These are phyloP conservation scores for Leccinum boreale DNA, from an alignment of 768 basidiomycete species.

Conservation along the genomic window DNA sequence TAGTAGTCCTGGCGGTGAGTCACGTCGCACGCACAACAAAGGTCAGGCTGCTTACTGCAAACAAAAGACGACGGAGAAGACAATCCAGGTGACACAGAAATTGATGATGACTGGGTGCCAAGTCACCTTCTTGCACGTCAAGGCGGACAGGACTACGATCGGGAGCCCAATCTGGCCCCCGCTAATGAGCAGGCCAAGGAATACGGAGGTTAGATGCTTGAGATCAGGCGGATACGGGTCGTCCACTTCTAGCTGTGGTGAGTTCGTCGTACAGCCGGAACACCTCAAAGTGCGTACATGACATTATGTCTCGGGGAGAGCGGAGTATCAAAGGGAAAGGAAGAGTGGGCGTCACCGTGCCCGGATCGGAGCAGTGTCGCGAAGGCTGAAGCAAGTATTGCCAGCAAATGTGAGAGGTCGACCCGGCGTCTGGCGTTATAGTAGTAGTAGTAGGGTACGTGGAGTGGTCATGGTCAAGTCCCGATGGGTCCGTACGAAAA, in stretches of 20 bases:
- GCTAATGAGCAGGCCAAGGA: constrained; percentile 44
- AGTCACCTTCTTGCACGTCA: constrained; percentile 39
- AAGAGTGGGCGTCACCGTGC: not conserved
- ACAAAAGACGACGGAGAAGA: constrained; percentile 52
- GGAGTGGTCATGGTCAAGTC: constrained; percentile 8
- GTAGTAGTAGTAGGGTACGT: not conserved
- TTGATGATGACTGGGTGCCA: constrained; percentile 55
- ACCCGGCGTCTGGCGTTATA: constrained; percentile 8
- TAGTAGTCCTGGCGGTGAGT: constrained; percentile 24
- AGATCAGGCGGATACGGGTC: constrained; percentile 18
- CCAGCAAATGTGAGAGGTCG: constrained; percentile 1
- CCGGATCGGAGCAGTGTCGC: not conserved
- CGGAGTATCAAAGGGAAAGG: not conserved
- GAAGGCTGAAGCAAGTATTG: not conserved
- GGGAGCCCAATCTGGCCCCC: constrained; percentile 56
- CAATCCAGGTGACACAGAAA: constrained; percentile 53
- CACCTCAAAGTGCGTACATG: constrained; percentile 11
- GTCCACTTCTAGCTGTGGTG: constrained; percentile 3
- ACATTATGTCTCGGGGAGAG: constrained; percentile 6
- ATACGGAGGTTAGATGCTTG: constrained; percentile 35
- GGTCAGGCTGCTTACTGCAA: constrained; percentile 41
- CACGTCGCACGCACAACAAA: not conserved
- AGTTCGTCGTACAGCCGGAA: not conserved
- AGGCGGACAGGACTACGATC: constrained; percentile 43
- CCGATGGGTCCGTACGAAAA: constrained; percentile 5